These are phyloP conservation scores for Chlorella sorokiniana DNA, from an alignment of 139 green algal species.

Conservation along the genomic window DNA sequence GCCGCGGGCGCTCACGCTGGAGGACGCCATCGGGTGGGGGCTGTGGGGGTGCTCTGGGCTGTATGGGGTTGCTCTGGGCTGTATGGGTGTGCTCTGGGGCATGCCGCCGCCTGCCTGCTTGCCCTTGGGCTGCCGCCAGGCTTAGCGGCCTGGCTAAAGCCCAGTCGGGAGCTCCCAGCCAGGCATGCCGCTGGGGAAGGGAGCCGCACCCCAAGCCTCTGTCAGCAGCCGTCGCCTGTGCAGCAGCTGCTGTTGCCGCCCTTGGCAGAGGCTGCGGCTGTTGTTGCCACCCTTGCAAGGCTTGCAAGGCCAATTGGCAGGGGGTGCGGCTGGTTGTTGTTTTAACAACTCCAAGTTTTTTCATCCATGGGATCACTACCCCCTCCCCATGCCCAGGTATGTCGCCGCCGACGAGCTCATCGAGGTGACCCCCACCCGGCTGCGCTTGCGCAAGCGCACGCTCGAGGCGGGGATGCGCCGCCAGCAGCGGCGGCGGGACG, in stretches of 20 bases:
- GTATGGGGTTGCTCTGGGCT: neutral
- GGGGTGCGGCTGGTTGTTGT: too few relatives aligned
- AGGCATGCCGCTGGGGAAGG: too few relatives aligned
- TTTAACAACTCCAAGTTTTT: too few relatives aligned
- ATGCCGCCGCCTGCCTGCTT: constrained; percentile 52
- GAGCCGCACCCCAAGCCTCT: too few relatives aligned
- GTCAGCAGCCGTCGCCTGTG: too few relatives aligned
- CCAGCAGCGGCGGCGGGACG: constrained; percentile 8
- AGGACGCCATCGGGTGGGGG: constrained; percentile 81
- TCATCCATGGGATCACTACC: too few relatives aligned
- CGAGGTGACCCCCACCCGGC: constrained; percentile 78
- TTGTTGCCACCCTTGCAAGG: too few relatives aligned
- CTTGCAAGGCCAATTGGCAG: too few relatives aligned
- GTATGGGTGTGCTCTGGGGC: neutral
- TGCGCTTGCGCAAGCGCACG: constrained; percentile 72
- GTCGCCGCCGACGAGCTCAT: constrained; percentile 86
- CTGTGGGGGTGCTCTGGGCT: neutral
- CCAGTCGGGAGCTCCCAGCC: too few relatives aligned
- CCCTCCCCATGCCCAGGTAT: constrained; percentile 51
- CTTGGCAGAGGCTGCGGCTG: too few relatives aligned
- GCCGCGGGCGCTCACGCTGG: constrained; percentile 68
- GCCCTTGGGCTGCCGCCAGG: neutral
- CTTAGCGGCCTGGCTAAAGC: too few relatives aligned
- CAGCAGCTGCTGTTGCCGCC: too few relatives aligned
- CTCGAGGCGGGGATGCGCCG: constrained; percentile 21